Percentiles rank a stretch among this genome's conserved stretches.
Evolutionary conservation across 2,329 filamentous ascomycete genomes (phyloP).

Genomic region (Simplicillium aogashimaense): DNA sequence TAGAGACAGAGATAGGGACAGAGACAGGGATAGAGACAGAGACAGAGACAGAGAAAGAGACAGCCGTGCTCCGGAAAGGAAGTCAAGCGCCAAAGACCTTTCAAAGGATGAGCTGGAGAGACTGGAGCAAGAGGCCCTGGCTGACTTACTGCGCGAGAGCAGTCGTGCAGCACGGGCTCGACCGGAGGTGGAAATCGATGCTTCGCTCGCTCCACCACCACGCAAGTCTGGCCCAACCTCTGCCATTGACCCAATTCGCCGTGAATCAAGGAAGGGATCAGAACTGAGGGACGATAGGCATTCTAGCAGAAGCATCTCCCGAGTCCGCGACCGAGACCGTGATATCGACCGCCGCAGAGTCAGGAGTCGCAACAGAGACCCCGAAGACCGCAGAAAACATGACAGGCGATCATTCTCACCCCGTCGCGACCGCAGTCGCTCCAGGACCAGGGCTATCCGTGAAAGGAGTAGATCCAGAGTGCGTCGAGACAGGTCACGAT

Average conservation of each 20-base stretch:
- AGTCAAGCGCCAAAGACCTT: slow-evolving; percentile 32
- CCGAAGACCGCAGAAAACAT: slow-evolving; percentile 18
- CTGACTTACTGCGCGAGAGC: slow-evolving; percentile 49
- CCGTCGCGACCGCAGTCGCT: slow-evolving; percentile 22
- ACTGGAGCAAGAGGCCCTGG: slow-evolving; percentile 48
- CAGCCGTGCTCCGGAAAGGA: slow-evolving; percentile 20
- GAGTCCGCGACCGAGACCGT: slow-evolving; percentile 33
- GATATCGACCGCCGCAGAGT: slow-evolving; percentile 22
- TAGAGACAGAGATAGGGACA: slow-evolving; percentile 19
- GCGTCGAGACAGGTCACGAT: slow-evolving; percentile 28
- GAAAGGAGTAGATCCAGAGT: slow-evolving; percentile 24
- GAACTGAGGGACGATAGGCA: slow-evolving; percentile 18
- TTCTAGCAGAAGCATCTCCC: slow-evolving; percentile 22
- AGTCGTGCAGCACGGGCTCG: slow-evolving; percentile 36
- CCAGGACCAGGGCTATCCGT: slow-evolving; percentile 21
- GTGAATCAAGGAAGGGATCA: slow-evolving; percentile 24
- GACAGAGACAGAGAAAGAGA: slow-evolving; percentile 14
- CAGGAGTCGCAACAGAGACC: slow-evolving; percentile 11
- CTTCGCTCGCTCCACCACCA: slow-evolving; percentile 45
- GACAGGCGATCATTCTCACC: slow-evolving; percentile 29
- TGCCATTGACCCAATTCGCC: slow-evolving; percentile 46
- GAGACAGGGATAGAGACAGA: slow-evolving; percentile 22
- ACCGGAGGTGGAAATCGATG: slow-evolving; percentile 46
- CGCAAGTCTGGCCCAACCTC: slow-evolving; percentile 42
- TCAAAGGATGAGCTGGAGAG: slow-evolving; percentile 48